A percentile compares a stretch with the other conserved stretches of the same genome.
These are phyloP conservation scores for Paramecium sonneborni DNA, from an alignment of 73 alveolate genomes.

Conservation along the genomic window DNA sequence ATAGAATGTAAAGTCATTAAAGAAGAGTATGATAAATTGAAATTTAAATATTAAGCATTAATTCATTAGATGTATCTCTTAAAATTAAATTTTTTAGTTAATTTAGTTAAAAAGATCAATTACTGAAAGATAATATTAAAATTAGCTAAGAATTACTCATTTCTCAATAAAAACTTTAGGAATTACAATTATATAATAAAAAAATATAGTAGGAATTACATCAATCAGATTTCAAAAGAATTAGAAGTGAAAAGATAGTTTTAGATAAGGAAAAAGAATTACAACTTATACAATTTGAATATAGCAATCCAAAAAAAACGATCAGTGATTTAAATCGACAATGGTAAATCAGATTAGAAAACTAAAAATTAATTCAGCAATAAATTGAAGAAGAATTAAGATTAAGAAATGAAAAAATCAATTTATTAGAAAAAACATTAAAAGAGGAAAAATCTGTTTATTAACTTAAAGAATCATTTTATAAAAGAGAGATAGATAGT, in stretches of 20 bases:
- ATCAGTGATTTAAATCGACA: neutral
- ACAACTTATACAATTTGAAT: neutral
- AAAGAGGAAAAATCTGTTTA: neutral
- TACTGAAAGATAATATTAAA: conserved; percentile 7
- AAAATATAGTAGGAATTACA: neutral
- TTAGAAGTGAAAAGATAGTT: neutral
- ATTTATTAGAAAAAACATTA: neutral
- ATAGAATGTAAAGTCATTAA: neutral
- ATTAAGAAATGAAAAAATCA: neutral
- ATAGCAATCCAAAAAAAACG: conserved; percentile 19
- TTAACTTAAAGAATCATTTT: neutral
- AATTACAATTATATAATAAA: neutral
- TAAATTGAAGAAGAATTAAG: neutral
- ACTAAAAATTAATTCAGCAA: neutral
- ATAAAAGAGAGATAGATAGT: conserved; percentile 26
- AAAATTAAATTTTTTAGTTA: neutral
- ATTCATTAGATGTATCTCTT: neutral
- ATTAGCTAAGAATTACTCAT: neutral
- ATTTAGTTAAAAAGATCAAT: neutral
- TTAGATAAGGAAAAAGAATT: neutral
- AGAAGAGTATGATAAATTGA: neutral
- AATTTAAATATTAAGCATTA: neutral
- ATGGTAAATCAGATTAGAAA: neutral
- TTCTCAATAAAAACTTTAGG: neutral
- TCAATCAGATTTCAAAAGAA: neutral